phyloP scores from a whole-genome alignment of 139 green algal genomes.

The Yamagishiella unicocca region DNA sequence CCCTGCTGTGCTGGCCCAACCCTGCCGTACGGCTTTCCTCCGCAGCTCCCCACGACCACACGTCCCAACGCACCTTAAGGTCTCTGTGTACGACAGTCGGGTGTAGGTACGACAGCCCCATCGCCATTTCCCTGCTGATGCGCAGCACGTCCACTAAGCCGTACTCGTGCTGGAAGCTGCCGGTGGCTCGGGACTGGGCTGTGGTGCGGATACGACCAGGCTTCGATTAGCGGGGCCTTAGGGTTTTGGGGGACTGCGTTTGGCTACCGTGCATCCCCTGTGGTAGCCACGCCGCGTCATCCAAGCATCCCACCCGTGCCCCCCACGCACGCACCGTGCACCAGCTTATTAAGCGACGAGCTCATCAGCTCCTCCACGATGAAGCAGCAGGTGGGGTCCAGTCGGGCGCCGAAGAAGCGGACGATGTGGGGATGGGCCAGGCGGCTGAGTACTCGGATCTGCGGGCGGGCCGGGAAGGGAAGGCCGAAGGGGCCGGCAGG shows the following conservation, averaged over 20 bases:
- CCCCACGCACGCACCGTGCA: neutral
- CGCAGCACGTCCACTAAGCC: neutral
- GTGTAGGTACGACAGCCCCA: slow-evolving; percentile 79
- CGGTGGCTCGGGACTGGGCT: neutral
- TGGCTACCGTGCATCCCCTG: no score
- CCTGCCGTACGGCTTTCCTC: no score
- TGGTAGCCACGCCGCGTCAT: no score
- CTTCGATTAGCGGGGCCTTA: no score
- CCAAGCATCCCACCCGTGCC: no score
- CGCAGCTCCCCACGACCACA: no score
- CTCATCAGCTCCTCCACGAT: slow-evolving; percentile 17
- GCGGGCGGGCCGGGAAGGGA: no score
- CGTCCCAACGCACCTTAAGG: no score
- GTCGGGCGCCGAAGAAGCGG: slow-evolving; percentile 26
- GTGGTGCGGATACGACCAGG: neutral
- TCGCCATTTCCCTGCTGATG: slow-evolving; percentile 63
- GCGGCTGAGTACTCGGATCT: neutral
- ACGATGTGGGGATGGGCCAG: slow-evolving; percentile 16
- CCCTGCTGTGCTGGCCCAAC: no score
- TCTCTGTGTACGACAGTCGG: slow-evolving; percentile 79
- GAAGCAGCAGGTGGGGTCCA: neutral
- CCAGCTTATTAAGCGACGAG: neutral
- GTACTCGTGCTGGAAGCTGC: neutral
- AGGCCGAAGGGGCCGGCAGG: no score
- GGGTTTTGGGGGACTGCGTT: no score